Evolutionary conservation across 495 filamentous ascomycete genomes (phyloP).

Genomic region (Lophiostoma macrostomum): DNA sequence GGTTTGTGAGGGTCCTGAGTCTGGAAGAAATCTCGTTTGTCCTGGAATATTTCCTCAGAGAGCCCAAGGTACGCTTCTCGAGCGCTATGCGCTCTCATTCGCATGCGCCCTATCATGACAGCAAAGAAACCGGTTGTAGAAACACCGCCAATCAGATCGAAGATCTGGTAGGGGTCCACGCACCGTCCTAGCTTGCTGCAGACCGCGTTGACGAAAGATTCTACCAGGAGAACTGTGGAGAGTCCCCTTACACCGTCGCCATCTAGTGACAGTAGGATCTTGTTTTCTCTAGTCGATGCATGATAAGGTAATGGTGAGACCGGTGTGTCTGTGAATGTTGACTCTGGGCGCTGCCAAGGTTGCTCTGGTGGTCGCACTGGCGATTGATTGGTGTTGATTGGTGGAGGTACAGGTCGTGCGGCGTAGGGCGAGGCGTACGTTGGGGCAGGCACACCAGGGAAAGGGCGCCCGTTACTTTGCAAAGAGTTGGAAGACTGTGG

Average conservation of each 20-base stretch:
- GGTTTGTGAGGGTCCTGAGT: constrained; percentile 77
- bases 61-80: constrained; percentile 91
- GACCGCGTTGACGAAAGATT: constrained; percentile 26
- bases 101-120: constrained; percentile 91
- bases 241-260: constrained; percentile 27
- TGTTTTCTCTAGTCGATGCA: constrained; percentile 8
- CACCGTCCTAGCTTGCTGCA: constrained; percentile 8
- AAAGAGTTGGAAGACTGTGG: too few species aligned
- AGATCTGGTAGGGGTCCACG: constrained; percentile 87
- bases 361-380: neutral
- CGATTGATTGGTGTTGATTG: neutral
- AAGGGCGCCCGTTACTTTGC: too few species aligned
- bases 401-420: too few species aligned
- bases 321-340: too few species aligned
- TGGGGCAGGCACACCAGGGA: too few species aligned
- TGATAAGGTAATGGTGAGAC: neutral
- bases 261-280: constrained; percentile 23
- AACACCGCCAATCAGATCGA: constrained; percentile 91
- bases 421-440: neutral
- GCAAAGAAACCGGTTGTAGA: constrained; percentile 93
- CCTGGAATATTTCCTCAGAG: constrained; percentile 88
- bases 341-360: too few species aligned
- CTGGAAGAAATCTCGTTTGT: constrained; percentile 50
- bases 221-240: constrained; percentile 21
- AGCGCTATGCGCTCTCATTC: constrained; percentile 87